A percentile compares a stretch with the other conserved stretches of the same genome.
phyloP scores from a whole-genome alignment of 208 protist species.

The Leishmania aethiopica region DNA sequence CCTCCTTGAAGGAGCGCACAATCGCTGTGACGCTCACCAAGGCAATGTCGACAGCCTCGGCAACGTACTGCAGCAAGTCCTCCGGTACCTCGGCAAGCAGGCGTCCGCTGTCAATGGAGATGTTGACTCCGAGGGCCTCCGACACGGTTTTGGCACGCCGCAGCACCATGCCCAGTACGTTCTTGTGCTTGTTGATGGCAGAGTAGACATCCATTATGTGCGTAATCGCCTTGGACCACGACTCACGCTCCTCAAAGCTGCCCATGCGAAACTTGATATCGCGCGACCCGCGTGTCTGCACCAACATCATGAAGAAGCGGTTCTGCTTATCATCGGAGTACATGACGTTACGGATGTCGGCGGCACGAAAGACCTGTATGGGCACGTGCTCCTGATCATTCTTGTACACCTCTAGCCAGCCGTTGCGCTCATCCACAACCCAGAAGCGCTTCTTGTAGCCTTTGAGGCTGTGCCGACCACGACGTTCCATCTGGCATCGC shows the following conservation, averaged over 20 bases:
- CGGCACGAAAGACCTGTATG: conserved; percentile 43
- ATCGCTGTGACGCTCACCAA: conserved; percentile 62
- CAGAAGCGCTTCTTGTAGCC: conserved; percentile 86
- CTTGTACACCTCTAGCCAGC: conserved; percentile 78
- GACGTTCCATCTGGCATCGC: conserved; percentile 56
- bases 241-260: conserved; percentile 70
- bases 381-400: conserved; percentile 81
- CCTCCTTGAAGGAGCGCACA: conserved; percentile 46
- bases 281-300: conserved; percentile 49
- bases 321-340: conserved; percentile 82
- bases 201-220: conserved; percentile 68
- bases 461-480: conserved; percentile 40
- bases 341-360: conserved; percentile 68
- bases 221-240: conserved; percentile 71
- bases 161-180: conserved; percentile 49
- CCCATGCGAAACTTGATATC: conserved; percentile 72
- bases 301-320: conserved; percentile 72
- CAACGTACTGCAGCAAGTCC: conserved; percentile 74
- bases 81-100: conserved; percentile 63
- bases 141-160: conserved; percentile 50
- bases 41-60: conserved; percentile 77
- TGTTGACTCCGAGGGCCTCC: conserved; percentile 57
- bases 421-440: conserved; percentile 64
- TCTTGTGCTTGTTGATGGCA: conserved; percentile 67
- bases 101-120: conserved; percentile 54